A percentile compares a stretch with the other conserved stretches of the same genome.
These are phyloP conservation scores for Backusella tarrabulga DNA, from an alignment of 192 early-diverging fungal species.

Conservation along the genomic window DNA sequence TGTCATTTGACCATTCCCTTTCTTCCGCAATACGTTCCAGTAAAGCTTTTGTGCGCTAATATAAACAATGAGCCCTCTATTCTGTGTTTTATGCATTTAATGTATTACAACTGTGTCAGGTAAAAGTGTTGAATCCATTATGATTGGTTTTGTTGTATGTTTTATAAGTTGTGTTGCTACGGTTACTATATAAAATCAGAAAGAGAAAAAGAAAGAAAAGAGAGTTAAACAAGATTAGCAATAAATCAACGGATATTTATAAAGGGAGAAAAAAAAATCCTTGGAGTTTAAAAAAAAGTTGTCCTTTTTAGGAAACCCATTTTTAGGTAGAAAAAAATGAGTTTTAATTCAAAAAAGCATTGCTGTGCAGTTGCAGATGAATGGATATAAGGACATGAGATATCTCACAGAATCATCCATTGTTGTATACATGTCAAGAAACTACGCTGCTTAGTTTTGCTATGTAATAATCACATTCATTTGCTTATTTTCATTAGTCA, in stretches of 20 bases:
- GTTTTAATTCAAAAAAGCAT: background rate
- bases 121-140: background rate
- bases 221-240: background rate
- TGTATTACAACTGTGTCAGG: conserved; percentile 2
- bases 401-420: too few species aligned
- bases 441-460: background rate
- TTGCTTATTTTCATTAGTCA: background rate
- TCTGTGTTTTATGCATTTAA: background rate
- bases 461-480: background rate
- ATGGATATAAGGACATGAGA: too few species aligned
- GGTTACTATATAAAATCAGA: background rate
- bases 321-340: background rate
- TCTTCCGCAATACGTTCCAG: background rate
- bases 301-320: background rate
- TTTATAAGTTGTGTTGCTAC: background rate
- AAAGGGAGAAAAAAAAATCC: background rate
- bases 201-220: background rate
- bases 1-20: conserved; percentile 6
- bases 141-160: background rate
- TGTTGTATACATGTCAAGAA: too few species aligned
- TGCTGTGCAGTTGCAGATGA: background rate
- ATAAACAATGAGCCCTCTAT: background rate
- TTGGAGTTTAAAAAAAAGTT: background rate
- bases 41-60: background rate
- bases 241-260: background rate